phyloP scores from a whole-genome alignment of 768 basidiomycete genomes.

The Leccinum aurantiacum region DNA sequence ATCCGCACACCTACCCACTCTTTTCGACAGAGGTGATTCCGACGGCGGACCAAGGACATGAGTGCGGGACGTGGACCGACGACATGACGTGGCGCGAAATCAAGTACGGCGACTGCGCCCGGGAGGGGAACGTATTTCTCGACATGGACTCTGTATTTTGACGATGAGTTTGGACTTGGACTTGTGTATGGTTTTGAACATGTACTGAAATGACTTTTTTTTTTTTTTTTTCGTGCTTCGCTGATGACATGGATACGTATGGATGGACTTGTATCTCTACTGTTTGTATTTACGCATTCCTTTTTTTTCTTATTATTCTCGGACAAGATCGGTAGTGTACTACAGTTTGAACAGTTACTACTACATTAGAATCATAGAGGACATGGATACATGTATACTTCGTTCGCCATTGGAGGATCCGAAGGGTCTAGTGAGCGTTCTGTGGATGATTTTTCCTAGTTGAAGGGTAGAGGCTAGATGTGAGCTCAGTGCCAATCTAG shows the following conservation, averaged over 20 bases:
- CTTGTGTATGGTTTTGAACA: neutral
- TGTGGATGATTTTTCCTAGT: too few species aligned
- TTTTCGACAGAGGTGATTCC: neutral
- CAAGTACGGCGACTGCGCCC: neutral
- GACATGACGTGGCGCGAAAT: neutral
- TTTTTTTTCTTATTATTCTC: too few species aligned
- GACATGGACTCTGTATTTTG: slow-evolving; percentile 7
- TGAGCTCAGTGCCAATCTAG: too few species aligned
- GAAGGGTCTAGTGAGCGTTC: too few species aligned
- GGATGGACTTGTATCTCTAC: neutral
- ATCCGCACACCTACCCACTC: neutral
- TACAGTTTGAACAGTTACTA: too few species aligned
- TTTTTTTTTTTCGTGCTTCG: neutral
- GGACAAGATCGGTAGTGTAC: too few species aligned
- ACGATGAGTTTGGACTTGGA: slow-evolving; percentile 26
- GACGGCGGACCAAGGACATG: neutral
- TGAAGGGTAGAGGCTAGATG: too few species aligned
- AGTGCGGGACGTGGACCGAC: neutral
- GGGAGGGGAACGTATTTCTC: neutral
- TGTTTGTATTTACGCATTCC: neutral
- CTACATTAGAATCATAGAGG: too few species aligned
- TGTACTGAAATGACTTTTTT: neutral
- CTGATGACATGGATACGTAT: neutral
- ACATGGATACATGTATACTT: too few species aligned
- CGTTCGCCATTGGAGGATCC: too few species aligned